Percentiles rank a stretch among this genome's conserved stretches.
Conservation (phyloP, 2,329 filamentous ascomycete genomes). For the Diaporthe eres region DNA sequence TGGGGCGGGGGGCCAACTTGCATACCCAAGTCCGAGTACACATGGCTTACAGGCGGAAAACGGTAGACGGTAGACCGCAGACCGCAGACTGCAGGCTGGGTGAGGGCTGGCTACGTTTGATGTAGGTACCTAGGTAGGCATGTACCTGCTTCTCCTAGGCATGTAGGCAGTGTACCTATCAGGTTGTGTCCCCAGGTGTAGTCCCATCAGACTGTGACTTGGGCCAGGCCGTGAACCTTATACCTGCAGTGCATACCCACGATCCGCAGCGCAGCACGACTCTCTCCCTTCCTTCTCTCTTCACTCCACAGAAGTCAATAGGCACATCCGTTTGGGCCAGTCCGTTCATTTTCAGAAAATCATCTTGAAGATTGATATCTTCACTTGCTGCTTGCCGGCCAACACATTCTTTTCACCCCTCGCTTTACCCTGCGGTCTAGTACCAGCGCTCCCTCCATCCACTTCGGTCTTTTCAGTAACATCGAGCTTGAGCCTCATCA, state of each 20-base stretch:
- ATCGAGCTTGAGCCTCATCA: conserved; percentile 15
- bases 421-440: conserved; percentile 21
- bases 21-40: not conserved
- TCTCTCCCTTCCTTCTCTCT: conserved; percentile 6
- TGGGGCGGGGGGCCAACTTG: not conserved
- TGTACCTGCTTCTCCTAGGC: not conserved
- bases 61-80: not conserved
- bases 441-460: conserved; percentile 9
- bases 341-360: conserved; percentile 39
- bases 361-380: conserved; percentile 31
- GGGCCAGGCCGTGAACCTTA: conserved; percentile 34
- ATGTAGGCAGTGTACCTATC: too few species aligned
- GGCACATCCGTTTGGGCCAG: conserved; percentile 37
- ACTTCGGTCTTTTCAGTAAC: not conserved
- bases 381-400: conserved; percentile 41
- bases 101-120: conserved; percentile 1
- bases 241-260: conserved; percentile 42
- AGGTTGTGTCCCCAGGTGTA: too few species aligned
- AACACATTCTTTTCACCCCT: conserved; percentile 34
- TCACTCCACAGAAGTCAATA: conserved; percentile 33
- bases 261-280: not conserved
- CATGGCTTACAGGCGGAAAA: conserved; percentile 16
- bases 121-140: not conserved
- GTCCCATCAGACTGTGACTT: not conserved
- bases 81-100: not conserved